These are phyloP conservation scores for Saprolegnia parasitica DNA, from an alignment of 352 stramenopile species.

Conservation along the genomic window DNA sequence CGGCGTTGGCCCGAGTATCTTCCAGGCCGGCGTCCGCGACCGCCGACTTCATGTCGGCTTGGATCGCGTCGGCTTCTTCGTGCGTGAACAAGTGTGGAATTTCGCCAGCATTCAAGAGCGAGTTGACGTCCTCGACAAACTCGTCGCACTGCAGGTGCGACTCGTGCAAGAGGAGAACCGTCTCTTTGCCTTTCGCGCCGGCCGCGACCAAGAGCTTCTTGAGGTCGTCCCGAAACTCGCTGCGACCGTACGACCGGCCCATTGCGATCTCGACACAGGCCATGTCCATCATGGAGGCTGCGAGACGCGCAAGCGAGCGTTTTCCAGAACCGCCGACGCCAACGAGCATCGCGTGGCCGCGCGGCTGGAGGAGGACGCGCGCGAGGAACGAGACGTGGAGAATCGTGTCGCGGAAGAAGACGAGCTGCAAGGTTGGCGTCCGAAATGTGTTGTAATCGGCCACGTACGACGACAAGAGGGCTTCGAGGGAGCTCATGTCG, in stretches of 20 bases:
- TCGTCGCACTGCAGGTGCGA: slow-evolving; percentile 75
- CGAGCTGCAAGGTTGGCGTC: slow-evolving; percentile 43
- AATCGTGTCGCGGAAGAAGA: slow-evolving; percentile 83
- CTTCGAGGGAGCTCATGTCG: slow-evolving; percentile 59
- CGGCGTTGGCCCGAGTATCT: slow-evolving; percentile 63
- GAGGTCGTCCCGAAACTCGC: slow-evolving; percentile 84
- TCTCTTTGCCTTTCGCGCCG: slow-evolving; percentile 40
- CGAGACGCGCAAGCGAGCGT: slow-evolving; percentile 70
- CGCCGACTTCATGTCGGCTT: slow-evolving; percentile 48
- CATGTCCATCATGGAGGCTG: slow-evolving; percentile 69
- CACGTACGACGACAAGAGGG: slow-evolving; percentile 47
- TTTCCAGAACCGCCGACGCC: slow-evolving; percentile 84
- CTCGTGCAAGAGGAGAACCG: slow-evolving; percentile 80
- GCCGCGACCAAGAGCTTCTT: slow-evolving; percentile 53
- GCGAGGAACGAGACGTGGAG: slow-evolving; percentile 80
- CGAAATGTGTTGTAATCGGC: slow-evolving; percentile 42
- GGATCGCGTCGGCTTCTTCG: slow-evolving; percentile 81
- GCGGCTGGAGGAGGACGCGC: slow-evolving; percentile 74
- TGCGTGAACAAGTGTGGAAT: slow-evolving; percentile 83
- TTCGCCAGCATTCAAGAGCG: slow-evolving; percentile 76
- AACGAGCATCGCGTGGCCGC: slow-evolving; percentile 83
- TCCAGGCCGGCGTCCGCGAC: slow-evolving; percentile 31
- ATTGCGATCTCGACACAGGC: slow-evolving; percentile 78
- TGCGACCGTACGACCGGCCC: slow-evolving; percentile 76
- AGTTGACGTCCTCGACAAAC: slow-evolving; percentile 87